These are phyloP conservation scores for Termitomyces heimii DNA, from an alignment of 768 basidiomycete genomes.

Conservation along the genomic window DNA sequence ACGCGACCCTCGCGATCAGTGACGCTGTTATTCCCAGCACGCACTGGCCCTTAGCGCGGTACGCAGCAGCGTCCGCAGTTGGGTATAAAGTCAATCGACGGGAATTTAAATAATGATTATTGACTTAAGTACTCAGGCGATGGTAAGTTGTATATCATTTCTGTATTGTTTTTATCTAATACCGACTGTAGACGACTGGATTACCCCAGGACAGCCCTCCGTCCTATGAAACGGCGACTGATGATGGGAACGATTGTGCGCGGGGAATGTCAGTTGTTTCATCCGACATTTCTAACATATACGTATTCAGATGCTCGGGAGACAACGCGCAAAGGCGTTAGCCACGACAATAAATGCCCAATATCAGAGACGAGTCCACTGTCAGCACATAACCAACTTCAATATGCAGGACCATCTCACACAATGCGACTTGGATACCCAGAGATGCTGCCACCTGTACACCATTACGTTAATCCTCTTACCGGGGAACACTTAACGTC, in stretches of 20 bases:
- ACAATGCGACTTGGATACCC: constrained; percentile 9
- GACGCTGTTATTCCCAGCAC: background rate
- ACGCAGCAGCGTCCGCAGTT: constrained; percentile 7
- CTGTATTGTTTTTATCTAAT: background rate
- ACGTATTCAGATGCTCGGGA: background rate
- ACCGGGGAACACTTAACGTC: constrained; percentile 58
- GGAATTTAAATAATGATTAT: constrained; percentile 19
- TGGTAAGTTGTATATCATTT: constrained; percentile 12
- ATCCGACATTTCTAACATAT: background rate
- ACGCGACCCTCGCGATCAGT: background rate
- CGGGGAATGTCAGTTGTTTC: background rate
- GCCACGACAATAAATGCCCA: constrained; percentile 6
- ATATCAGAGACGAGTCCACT: constrained; percentile 1
- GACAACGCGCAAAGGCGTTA: constrained; percentile 1
- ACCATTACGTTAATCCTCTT: constrained; percentile 60
- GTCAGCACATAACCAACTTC: background rate
- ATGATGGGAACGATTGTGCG: constrained; percentile 23
- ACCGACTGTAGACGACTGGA: constrained; percentile 9
- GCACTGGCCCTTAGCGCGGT: constrained; percentile 3
- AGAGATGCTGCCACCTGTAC: constrained; percentile 41
- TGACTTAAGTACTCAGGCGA: constrained; percentile 17
- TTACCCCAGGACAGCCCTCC: constrained; percentile 38
- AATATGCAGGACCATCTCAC: constrained; percentile 18
- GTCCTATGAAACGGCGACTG: constrained; percentile 37
- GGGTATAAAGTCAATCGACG: constrained; percentile 5